These are phyloP conservation scores for Erysiphe pulchra DNA, from an alignment of 2,329 filamentous ascomycete genomes.

Conservation along the genomic window DNA sequence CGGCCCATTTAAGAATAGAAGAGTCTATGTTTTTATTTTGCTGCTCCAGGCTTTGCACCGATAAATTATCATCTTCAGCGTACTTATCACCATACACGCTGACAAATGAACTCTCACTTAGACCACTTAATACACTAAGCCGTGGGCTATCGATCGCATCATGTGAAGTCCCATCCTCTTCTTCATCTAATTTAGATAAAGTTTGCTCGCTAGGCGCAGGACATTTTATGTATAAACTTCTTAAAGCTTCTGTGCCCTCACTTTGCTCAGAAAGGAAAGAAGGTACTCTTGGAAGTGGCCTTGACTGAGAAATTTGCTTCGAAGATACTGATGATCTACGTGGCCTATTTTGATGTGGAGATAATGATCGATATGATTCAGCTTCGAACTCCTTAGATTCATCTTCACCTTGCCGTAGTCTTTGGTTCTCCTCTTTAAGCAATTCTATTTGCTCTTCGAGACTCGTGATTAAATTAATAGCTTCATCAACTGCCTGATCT, in stretches of 20 bases:
- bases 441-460: slow-evolving; percentile 31
- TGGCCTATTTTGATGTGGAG: background rate
- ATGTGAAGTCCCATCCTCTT: slow-evolving; percentile 15
- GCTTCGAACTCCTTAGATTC: background rate
- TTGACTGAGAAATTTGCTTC: background rate
- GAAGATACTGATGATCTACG: background rate
- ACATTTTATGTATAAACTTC: slow-evolving; percentile 23
- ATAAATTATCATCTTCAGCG: background rate
- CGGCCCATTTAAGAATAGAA: slow-evolving; percentile 13
- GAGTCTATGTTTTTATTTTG: slow-evolving; percentile 6
- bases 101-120: slow-evolving; percentile 41
- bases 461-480: slow-evolving; percentile 40
- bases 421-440: slow-evolving; percentile 4
- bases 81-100: slow-evolving; percentile 32
- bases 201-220: slow-evolving; percentile 17
- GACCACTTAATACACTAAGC: slow-evolving; percentile 35
- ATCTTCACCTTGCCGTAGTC: background rate
- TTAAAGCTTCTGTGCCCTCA: slow-evolving; percentile 32
- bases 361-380: background rate
- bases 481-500: slow-evolving; percentile 45
- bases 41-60: slow-evolving; percentile 3
- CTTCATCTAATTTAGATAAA: slow-evolving; percentile 22
- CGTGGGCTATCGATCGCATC: slow-evolving; percentile 27
- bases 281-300: slow-evolving; percentile 28
- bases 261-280: slow-evolving; percentile 36